phyloP scores from a whole-genome alignment of 1,284 basidiomycete species.

The Irpex lacteus region DNA sequence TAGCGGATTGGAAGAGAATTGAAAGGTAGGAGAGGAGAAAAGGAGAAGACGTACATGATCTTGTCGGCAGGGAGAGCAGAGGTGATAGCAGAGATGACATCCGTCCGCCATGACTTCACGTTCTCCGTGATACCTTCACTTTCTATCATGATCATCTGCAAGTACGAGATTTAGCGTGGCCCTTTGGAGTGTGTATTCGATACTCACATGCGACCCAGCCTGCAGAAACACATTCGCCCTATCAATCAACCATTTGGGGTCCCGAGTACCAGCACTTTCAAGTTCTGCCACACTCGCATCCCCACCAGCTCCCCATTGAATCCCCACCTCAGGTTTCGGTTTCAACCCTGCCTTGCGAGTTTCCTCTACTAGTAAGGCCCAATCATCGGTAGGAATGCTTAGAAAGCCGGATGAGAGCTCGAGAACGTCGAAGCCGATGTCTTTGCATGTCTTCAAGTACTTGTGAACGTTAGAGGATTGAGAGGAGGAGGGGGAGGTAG shows the following conservation, averaged over 20 bases:
- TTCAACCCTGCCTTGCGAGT: slow-evolving; percentile 40
- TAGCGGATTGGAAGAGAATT: neutral
- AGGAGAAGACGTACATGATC: slow-evolving; percentile 34
- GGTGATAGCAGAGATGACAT: slow-evolving; percentile 43
- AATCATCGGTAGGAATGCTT: slow-evolving; percentile 43
- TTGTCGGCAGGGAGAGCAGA: slow-evolving; percentile 39
- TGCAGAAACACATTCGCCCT: slow-evolving; percentile 41
- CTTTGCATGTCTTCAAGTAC: slow-evolving; percentile 39
- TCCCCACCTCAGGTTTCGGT: slow-evolving; percentile 45
- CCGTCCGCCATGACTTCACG: slow-evolving; percentile 40
- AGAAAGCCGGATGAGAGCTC: slow-evolving; percentile 46
- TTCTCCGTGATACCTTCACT: slow-evolving; percentile 49
- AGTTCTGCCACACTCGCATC: slow-evolving; percentile 39
- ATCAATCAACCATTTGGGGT: slow-evolving; percentile 42
- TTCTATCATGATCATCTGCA: slow-evolving; percentile 46
- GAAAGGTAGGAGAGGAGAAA: neutral
- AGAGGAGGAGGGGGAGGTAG: slow-evolving; percentile 29
- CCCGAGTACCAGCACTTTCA: slow-evolving; percentile 39
- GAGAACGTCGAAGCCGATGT: slow-evolving; percentile 42
- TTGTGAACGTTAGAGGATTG: slow-evolving; percentile 34
- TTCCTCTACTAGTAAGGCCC: slow-evolving; percentile 40
- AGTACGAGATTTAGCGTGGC: too few species aligned
- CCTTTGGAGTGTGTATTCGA: neutral
- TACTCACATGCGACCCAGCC: slow-evolving; percentile 35
- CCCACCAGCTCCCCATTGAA: slow-evolving; percentile 43